These are phyloP conservation scores for Penicillium cosmopolitanum DNA, from an alignment of 495 filamentous ascomycete species.

Conservation along the genomic window DNA sequence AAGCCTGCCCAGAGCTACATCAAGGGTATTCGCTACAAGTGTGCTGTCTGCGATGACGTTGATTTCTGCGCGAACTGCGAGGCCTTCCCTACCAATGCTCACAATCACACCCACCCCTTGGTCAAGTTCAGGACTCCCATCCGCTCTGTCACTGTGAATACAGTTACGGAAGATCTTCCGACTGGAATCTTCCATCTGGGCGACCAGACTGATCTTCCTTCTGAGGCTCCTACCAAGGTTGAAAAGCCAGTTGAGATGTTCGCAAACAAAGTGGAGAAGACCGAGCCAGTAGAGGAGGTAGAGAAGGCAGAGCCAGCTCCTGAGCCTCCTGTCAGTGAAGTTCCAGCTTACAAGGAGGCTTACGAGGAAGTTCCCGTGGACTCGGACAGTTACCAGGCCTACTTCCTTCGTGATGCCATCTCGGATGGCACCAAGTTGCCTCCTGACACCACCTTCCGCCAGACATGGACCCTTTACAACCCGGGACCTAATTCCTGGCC, in stretches of 20 bases:
- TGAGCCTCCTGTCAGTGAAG: constrained; percentile 4
- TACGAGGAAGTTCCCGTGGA: not conserved
- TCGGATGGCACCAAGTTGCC: constrained; percentile 73
- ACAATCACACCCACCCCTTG: constrained; percentile 93
- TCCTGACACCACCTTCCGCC: constrained; percentile 74
- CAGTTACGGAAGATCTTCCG: constrained; percentile 72
- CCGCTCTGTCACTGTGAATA: constrained; percentile 85
- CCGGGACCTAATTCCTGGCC: constrained; percentile 81
- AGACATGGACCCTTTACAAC: constrained; percentile 92
- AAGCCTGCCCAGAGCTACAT: constrained; percentile 68
- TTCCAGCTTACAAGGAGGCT: constrained; percentile 8
- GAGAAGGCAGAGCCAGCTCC: constrained; percentile 34
- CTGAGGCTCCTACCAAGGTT: constrained; percentile 28
- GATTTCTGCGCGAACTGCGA: constrained; percentile 98
- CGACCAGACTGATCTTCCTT: constrained; percentile 45
- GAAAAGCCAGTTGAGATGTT: constrained; percentile 4
- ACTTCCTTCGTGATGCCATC: constrained; percentile 78
- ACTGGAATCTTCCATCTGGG: constrained; percentile 69
- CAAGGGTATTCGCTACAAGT: constrained; percentile 89
- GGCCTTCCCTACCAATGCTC: constrained; percentile 76
- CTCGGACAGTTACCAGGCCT: constrained; percentile 58
- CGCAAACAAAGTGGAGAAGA: not conserved
- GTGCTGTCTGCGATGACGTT: constrained; percentile 92
- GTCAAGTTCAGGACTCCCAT: constrained; percentile 97
- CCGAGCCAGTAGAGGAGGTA: not conserved